These are phyloP conservation scores for Ambrosia artemisiifolia DNA, from an alignment of 129 eudicot genomes.

Conservation along the genomic window DNA sequence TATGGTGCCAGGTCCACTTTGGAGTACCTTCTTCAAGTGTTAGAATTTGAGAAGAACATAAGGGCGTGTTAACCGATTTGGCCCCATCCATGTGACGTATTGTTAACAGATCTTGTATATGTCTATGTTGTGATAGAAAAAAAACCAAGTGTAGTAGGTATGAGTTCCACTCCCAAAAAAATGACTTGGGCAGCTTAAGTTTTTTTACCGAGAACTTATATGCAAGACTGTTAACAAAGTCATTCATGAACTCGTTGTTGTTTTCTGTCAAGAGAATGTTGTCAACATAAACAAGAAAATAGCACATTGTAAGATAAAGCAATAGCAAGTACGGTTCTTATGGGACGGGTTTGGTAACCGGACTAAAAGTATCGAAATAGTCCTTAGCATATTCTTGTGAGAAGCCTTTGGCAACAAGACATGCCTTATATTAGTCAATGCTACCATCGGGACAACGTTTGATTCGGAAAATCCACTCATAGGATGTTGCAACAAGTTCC, in stretches of 20 bases:
- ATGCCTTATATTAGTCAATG: not conserved
- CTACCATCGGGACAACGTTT: slow-evolving; percentile 6
- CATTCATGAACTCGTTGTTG: not conserved
- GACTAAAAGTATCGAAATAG: not conserved
- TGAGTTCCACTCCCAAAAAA: slow-evolving; percentile 1
- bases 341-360: not conserved
- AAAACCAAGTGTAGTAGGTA: not conserved
- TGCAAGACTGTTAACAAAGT: not conserved
- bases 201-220: not conserved
- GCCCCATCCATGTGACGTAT: not conserved
- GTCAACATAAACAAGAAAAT: not conserved
- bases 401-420: too few species aligned
- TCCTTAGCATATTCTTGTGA: too few species aligned
- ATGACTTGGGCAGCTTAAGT: not conserved
- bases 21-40: slow-evolving; percentile 1
- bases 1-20: not conserved
- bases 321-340: not conserved
- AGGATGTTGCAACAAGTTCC: not conserved
- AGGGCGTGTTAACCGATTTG: not conserved
- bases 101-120: not conserved
- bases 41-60: not conserved
- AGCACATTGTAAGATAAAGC: not conserved
- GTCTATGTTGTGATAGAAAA: slow-evolving; percentile 3
- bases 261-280: not conserved
- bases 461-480: not conserved